A percentile compares a stretch with the other conserved stretches of the same genome.
Evolutionary conservation across 2,329 filamentous ascomycete genomes (phyloP).

Genomic region (Fusarium floridanum): DNA sequence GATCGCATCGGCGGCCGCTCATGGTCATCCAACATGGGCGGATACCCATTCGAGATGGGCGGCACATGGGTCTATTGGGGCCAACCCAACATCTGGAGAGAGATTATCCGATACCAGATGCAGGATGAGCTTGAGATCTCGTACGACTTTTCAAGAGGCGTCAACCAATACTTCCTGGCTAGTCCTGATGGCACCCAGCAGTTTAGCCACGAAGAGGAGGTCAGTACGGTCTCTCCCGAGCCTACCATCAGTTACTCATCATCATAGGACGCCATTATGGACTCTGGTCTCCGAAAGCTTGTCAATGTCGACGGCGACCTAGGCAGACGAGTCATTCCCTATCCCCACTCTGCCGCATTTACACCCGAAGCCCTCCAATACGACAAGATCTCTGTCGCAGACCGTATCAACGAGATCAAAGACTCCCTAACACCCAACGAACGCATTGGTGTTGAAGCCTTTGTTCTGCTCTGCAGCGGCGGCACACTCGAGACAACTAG

Average conservation of each 20-base stretch:
- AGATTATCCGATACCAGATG: constrained; percentile 61
- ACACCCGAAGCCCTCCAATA: constrained; percentile 51
- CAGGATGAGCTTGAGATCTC: constrained; percentile 54
- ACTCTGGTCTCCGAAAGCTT: constrained; percentile 56
- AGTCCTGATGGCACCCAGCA: constrained; percentile 45
- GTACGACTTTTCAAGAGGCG: constrained; percentile 56
- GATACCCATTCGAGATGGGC: constrained; percentile 62
- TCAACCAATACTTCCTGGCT: constrained; percentile 58
- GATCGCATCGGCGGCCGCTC: constrained; percentile 63
- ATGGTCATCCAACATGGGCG: constrained; percentile 59
- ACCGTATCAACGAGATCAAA: constrained; percentile 57
- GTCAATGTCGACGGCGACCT: constrained; percentile 59
- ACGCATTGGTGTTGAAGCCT: constrained; percentile 54
- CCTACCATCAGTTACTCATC: background rate
- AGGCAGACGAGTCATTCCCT: constrained; percentile 55
- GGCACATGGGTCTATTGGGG: constrained; percentile 64
- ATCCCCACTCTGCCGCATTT: constrained; percentile 54
- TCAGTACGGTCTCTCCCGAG: constrained; percentile 8
- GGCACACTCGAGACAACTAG: constrained; percentile 57
- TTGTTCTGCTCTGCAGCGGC: constrained; percentile 58
- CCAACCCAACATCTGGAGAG: constrained; percentile 58
- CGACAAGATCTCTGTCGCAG: constrained; percentile 56
- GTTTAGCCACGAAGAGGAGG: constrained; percentile 59
- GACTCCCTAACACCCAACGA: constrained; percentile 57
- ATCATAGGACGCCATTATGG: constrained; percentile 46